Evolutionary conservation across 129 eudicot genomes (phyloP).

Genomic region (Flaveria brownii): DNA sequence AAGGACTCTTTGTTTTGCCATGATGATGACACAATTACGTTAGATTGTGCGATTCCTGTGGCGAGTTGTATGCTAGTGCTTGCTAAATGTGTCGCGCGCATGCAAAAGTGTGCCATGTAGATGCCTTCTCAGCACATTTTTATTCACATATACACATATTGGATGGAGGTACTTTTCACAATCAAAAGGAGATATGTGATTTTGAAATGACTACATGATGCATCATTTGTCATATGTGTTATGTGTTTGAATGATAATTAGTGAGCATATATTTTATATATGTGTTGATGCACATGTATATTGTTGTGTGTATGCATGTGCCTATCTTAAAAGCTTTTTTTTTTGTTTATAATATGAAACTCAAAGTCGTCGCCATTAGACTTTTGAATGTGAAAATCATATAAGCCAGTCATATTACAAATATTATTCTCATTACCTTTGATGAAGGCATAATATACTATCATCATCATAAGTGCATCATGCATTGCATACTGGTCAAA

Average conservation of each 20-base stretch:
- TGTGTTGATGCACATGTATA: neutral
- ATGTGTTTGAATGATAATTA: neutral
- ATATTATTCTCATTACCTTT: too few species aligned
- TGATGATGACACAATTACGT: constrained; percentile 5
- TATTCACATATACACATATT: constrained; percentile 17
- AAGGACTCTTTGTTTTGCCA: too few species aligned
- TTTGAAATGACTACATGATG: constrained; percentile 27
- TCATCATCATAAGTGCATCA: too few species aligned
- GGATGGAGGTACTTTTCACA: constrained; percentile 15
- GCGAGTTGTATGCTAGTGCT: constrained; percentile 25
- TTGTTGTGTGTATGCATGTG: neutral
- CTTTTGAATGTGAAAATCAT: too few species aligned
- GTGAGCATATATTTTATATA: constrained; percentile 2
- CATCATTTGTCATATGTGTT: neutral
- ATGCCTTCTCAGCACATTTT: constrained; percentile 34
- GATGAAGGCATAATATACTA: too few species aligned
- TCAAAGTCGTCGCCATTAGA: too few species aligned
- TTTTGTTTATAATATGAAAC: neutral
- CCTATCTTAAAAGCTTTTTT: neutral
- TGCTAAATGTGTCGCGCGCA: constrained; percentile 35
- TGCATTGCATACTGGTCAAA: too few species aligned
- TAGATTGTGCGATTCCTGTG: constrained; percentile 29
- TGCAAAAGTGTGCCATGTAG: constrained; percentile 32
- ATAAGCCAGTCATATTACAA: too few species aligned
- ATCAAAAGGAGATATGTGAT: constrained; percentile 18